Conservation (phyloP, 768 basidiomycete species). For the Tulasnella sp. region DNA sequence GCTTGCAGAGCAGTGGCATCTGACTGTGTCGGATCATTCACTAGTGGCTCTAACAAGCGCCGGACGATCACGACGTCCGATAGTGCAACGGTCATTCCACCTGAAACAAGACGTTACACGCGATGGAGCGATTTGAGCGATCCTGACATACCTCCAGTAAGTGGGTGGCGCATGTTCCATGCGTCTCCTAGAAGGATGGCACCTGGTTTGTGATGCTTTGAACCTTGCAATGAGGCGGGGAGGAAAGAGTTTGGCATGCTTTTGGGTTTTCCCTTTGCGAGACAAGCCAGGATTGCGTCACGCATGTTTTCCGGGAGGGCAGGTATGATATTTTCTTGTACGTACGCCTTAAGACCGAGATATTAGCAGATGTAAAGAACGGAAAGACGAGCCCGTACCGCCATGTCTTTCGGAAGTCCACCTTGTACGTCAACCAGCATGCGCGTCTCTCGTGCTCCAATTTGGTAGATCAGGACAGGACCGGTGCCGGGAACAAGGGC, state of each 20-base stretch:
- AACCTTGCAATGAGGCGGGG: slow-evolving; percentile 57
- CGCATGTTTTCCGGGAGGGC: slow-evolving; percentile 68
- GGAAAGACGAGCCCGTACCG: slow-evolving; percentile 33
- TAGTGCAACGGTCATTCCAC: slow-evolving; percentile 95
- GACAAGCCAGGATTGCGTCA: slow-evolving; percentile 46
- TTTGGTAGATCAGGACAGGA: slow-evolving; percentile 88
- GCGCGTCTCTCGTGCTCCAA: slow-evolving; percentile 75
- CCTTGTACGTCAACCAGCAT: slow-evolving; percentile 85
- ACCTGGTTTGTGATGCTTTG: slow-evolving; percentile 42
- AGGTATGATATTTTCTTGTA: slow-evolving; percentile 60
- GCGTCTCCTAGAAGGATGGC: slow-evolving; percentile 84
- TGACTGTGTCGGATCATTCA: slow-evolving; percentile 9
- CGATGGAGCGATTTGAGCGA: background rate
- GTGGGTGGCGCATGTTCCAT: slow-evolving; percentile 98
- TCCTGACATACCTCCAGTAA: slow-evolving; percentile 60
- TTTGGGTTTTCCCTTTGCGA: slow-evolving; percentile 70
- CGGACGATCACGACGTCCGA: slow-evolving; percentile 70
- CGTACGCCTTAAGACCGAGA: slow-evolving; percentile 39
- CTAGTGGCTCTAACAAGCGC: slow-evolving; percentile 8
- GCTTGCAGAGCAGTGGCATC: slow-evolving; percentile 23
- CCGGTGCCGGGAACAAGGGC: slow-evolving; percentile 67
- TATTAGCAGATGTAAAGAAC: background rate
- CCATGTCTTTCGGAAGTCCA: slow-evolving; percentile 71
- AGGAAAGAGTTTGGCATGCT: slow-evolving; percentile 96
- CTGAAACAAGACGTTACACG: slow-evolving; percentile 24